Evolutionary conservation across 495 filamentous ascomycete species (phyloP).

Genomic region (Hypoxylon lienhwacheense): DNA sequence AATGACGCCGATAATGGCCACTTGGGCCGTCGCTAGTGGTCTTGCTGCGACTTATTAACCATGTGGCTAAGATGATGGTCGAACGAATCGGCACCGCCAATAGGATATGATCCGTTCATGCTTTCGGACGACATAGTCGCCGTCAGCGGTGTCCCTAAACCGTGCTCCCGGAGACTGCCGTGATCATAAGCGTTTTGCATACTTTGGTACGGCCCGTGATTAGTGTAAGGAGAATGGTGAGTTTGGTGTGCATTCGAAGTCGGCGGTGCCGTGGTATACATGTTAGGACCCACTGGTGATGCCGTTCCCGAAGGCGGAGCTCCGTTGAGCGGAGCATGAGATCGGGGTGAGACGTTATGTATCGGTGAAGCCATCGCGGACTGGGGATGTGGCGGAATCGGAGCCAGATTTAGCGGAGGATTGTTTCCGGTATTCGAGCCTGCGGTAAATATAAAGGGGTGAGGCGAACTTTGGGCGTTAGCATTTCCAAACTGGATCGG

Average conservation of each 20-base stretch:
- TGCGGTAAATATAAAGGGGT: conserved; percentile 36
- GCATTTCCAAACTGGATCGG: conserved; percentile 35
- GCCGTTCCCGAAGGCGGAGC: conserved; percentile 34
- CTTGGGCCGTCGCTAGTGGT: conserved; percentile 12
- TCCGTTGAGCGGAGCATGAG: conserved; percentile 28
- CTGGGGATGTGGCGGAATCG: conserved; percentile 35
- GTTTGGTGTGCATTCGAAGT: conserved; percentile 36
- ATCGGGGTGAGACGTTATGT: conserved; percentile 36
- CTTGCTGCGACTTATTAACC: conserved; percentile 30
- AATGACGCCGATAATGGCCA: background rate
- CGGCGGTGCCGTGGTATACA: conserved; percentile 39
- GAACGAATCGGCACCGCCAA: conserved; percentile 16
- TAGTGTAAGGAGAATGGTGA: conserved; percentile 37
- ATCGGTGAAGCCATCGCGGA: conserved; percentile 35
- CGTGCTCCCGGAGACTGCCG: conserved; percentile 36
- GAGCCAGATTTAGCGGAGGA: conserved; percentile 38
- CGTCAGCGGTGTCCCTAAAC: conserved; percentile 34
- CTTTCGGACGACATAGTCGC: conserved; percentile 38
- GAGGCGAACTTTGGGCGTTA: conserved; percentile 28
- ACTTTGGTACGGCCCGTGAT: conserved; percentile 34
- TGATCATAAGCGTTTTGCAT: conserved; percentile 39
- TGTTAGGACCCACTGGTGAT: conserved; percentile 38
- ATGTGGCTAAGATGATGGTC: conserved; percentile 30
- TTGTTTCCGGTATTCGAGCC: conserved; percentile 29
- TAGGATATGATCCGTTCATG: conserved; percentile 33